A percentile compares a stretch with the other conserved stretches of the same genome.
Evolutionary conservation across 345 rosid species (phyloP).

Genomic region (Acer negundo): DNA sequence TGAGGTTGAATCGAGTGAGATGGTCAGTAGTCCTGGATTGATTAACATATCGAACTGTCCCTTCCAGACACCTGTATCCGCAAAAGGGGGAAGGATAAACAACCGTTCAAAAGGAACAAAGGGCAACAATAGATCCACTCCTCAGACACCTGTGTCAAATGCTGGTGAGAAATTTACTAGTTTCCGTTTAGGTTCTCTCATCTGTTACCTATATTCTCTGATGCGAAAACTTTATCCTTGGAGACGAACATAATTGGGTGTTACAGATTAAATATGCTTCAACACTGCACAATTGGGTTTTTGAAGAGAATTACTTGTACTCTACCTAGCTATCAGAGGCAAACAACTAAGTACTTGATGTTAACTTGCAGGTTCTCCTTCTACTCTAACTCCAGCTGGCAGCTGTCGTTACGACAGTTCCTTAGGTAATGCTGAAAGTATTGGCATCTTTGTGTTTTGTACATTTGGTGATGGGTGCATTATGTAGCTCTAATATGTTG

Average conservation of each 20-base stretch:
- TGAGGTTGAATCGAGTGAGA: conserved; percentile 43
- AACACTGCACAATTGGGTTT: conserved; percentile 5
- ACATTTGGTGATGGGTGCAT: background rate
- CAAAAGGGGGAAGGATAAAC: conserved; percentile 62
- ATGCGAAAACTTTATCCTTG: background rate
- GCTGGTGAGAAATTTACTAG: conserved; percentile 46
- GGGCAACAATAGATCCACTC: conserved; percentile 54
- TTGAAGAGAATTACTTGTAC: background rate
- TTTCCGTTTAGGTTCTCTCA: background rate
- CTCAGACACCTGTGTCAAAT: conserved; percentile 73
- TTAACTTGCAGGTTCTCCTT: conserved; percentile 71
- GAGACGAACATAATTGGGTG: background rate
- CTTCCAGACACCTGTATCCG: conserved; percentile 72
- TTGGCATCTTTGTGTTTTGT: background rate
- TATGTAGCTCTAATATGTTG: background rate
- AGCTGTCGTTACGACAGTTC: conserved; percentile 98
- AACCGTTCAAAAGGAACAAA: conserved; percentile 62
- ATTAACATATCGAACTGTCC: conserved; percentile 48
- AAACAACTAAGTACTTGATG: conserved; percentile 24
- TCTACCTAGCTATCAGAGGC: background rate
- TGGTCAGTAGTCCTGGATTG: conserved; percentile 52
- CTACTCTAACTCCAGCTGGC: conserved; percentile 73
- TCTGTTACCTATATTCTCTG: background rate
- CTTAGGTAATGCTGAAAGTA: conserved; percentile 52
- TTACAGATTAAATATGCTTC: background rate